Conservation (phyloP, 495 filamentous ascomycete genomes). For the Tuber umbilicatum region DNA sequence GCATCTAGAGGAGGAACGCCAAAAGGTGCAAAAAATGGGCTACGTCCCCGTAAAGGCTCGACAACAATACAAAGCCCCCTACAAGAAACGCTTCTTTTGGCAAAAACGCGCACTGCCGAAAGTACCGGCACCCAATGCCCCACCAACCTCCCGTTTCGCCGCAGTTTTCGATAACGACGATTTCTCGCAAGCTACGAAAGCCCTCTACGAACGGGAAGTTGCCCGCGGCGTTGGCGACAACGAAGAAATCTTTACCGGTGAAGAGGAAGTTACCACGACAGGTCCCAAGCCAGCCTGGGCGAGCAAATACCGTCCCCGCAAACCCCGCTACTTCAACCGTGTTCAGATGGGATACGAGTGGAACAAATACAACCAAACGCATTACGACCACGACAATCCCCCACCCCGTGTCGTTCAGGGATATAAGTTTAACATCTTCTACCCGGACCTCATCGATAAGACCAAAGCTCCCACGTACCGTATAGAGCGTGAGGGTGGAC, state of each 20-base stretch:
- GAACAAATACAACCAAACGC: slow-evolving; percentile 99
- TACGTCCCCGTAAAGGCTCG: slow-evolving; percentile 60
- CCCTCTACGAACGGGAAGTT: slow-evolving; percentile 85
- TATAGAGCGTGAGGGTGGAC: slow-evolving; percentile 85
- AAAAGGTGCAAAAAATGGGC: slow-evolving; percentile 60
- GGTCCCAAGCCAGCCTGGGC: slow-evolving; percentile 70
- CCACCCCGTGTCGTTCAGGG: slow-evolving; percentile 97
- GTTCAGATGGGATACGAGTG: slow-evolving; percentile 99
- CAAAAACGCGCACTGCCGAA: slow-evolving; percentile 33
- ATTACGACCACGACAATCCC: slow-evolving; percentile 98
- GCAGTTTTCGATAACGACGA: slow-evolving; percentile 64
- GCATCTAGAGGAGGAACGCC: slow-evolving; percentile 56
- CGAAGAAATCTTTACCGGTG: slow-evolving; percentile 91
- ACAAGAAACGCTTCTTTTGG: slow-evolving; percentile 39
- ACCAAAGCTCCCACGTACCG: slow-evolving; percentile 87
- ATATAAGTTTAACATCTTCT: slow-evolving; percentile 99
- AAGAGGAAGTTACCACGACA: slow-evolving; percentile 67
- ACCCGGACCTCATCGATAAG: slow-evolving; percentile 97
- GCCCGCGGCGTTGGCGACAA: slow-evolving; percentile 86
- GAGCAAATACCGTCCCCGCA: slow-evolving; percentile 80
- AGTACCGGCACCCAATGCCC: slow-evolving; percentile 37
- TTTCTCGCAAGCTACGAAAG: slow-evolving; percentile 84
- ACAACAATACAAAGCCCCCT: slow-evolving; percentile 49
- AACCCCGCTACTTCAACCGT: slow-evolving; percentile 95
- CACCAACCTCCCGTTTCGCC: slow-evolving; percentile 65